Conservation (phyloP, 2,329 filamentous ascomycete genomes). For the Sphaerulina vaccinii region DNA sequence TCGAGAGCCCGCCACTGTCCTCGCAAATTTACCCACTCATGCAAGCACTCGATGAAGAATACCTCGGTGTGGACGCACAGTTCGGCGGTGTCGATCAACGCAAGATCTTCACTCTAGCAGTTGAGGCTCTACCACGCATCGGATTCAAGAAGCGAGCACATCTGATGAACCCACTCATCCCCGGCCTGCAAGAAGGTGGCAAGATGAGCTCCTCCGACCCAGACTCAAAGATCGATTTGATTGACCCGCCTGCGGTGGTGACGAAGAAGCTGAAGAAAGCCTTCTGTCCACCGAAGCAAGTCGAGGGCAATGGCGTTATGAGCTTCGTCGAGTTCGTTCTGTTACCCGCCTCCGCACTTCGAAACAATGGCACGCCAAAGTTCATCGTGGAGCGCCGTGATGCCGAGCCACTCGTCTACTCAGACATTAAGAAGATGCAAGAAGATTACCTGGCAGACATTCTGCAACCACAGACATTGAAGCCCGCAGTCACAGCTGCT, state of each 20-base stretch:
- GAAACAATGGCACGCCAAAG: slow-evolving; percentile 49
- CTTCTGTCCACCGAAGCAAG: slow-evolving; percentile 68
- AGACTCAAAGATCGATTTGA: slow-evolving; percentile 89
- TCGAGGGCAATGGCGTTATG: slow-evolving; percentile 83
- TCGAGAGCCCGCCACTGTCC: slow-evolving; percentile 69
- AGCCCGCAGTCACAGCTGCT: slow-evolving; percentile 74
- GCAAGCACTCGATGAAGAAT: slow-evolving; percentile 87
- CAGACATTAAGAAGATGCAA: slow-evolving; percentile 69
- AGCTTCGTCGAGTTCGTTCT: slow-evolving; percentile 85
- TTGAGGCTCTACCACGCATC: slow-evolving; percentile 79
- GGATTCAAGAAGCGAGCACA: slow-evolving; percentile 77
- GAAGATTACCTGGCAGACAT: slow-evolving; percentile 78
- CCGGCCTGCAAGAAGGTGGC: slow-evolving; percentile 69
- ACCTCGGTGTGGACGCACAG: slow-evolving; percentile 83
- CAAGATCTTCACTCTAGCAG: slow-evolving; percentile 84
- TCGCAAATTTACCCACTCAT: slow-evolving; percentile 82
- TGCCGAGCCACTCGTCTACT: slow-evolving; percentile 75
- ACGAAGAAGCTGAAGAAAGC: slow-evolving; percentile 85
- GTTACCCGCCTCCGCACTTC: slow-evolving; percentile 70
- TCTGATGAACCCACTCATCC: slow-evolving; percentile 84
- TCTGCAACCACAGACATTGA: slow-evolving; percentile 71
- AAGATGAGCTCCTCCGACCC: slow-evolving; percentile 75
- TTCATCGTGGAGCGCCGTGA: slow-evolving; percentile 68
- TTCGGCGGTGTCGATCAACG: slow-evolving; percentile 83
- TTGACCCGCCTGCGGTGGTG: slow-evolving; percentile 73